phyloP scores from a whole-genome alignment of 129 eudicot species.

The Escallonia herrerae region DNA sequence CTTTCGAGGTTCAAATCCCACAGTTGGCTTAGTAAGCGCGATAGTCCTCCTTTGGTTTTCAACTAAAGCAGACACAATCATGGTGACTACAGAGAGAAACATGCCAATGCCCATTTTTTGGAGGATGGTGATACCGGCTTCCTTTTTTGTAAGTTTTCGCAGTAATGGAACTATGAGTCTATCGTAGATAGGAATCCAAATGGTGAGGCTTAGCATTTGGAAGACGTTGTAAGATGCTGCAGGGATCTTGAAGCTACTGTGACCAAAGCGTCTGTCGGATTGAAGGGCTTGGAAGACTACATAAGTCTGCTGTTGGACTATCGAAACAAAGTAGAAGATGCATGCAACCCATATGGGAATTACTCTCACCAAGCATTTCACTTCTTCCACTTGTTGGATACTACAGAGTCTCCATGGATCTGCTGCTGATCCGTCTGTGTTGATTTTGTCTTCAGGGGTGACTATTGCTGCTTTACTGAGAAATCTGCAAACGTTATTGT shows the following conservation, averaged over 20 bases:
- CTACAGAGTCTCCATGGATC: constrained; percentile 62
- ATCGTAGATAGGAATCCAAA: constrained; percentile 62
- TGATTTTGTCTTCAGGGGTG: constrained; percentile 39
- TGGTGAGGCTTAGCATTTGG: constrained; percentile 47
- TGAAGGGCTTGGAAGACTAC: constrained; percentile 54
- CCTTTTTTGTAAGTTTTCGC: neutral
- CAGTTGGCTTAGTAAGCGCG: neutral
- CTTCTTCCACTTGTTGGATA: constrained; percentile 65
- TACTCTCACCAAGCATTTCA: constrained; percentile 52
- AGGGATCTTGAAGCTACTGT: constrained; percentile 36
- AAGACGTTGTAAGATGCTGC: constrained; percentile 54
- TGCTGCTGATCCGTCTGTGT: constrained; percentile 44
- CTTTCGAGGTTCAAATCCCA: neutral
- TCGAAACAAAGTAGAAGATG: constrained; percentile 32
- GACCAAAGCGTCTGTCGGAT: constrained; percentile 38
- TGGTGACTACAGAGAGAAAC: constrained; percentile 1
- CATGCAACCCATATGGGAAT: constrained; percentile 55
- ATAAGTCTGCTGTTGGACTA: constrained; percentile 37
- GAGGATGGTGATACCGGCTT: constrained; percentile 9
- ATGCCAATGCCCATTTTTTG: constrained; percentile 7
- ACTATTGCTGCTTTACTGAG: constrained; percentile 54
- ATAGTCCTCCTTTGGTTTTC: neutral
- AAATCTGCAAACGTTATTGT: constrained; percentile 17
- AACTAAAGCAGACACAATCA: constrained; percentile 5
- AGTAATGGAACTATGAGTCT: constrained; percentile 17